Percentiles rank a stretch among this genome's conserved stretches.
phyloP scores from a whole-genome alignment of 768 basidiomycete species.

The Termitomyces sp. region DNA sequence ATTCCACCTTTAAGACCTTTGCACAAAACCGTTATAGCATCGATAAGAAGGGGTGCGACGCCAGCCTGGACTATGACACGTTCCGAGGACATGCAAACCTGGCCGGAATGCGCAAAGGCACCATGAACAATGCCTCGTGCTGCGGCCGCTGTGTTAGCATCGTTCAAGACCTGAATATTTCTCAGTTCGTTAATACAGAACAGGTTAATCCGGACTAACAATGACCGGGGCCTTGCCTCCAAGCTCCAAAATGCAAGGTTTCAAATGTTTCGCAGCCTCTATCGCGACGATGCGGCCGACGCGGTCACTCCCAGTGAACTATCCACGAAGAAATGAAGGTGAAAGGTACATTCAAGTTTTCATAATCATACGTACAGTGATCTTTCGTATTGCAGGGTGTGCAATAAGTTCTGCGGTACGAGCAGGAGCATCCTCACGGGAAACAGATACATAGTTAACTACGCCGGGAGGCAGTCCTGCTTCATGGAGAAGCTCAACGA shows the following conservation, averaged over 20 bases:
- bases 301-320: constrained; percentile 54
- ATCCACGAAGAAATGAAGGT: not conserved
- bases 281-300: constrained; percentile 48
- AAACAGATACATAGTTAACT: constrained; percentile 48
- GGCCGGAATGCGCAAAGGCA: constrained; percentile 43
- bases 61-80: constrained; percentile 47
- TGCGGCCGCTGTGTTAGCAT: constrained; percentile 48
- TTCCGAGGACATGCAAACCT: constrained; percentile 57
- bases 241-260: constrained; percentile 51
- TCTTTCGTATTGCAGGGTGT: constrained; percentile 44
- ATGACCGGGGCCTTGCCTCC: constrained; percentile 51
- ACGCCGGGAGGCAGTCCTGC: constrained; percentile 60
- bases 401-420: constrained; percentile 49
- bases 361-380: constrained; percentile 35
- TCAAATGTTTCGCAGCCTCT: constrained; percentile 51
- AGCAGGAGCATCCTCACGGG: constrained; percentile 34
- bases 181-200: not conserved
- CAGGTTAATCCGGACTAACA: constrained; percentile 23
- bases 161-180: constrained; percentile 36
- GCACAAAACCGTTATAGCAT: constrained; percentile 26
- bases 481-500: constrained; percentile 43
- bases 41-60: constrained; percentile 30
- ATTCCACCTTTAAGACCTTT: constrained; percentile 26
- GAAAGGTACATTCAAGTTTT: not conserved
- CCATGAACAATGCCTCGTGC: constrained; percentile 43